phyloP scores from a whole-genome alignment of 176 grass and related monocot genomes.

The Eleusine indica region DNA sequence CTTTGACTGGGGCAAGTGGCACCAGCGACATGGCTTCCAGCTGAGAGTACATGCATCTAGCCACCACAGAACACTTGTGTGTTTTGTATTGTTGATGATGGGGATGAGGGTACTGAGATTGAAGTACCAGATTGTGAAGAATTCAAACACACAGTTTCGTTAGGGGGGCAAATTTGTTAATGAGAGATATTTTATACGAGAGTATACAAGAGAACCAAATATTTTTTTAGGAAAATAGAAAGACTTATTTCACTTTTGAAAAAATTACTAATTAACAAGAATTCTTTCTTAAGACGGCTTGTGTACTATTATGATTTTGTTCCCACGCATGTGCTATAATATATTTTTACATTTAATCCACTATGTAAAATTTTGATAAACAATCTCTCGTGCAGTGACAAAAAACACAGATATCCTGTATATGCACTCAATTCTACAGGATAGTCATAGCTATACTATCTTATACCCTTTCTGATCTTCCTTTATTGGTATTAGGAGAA shows the following conservation, averaged over 20 bases:
- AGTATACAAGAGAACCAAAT: neutral
- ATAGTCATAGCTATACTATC: no score
- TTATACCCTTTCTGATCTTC: no score
- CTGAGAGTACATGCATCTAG: neutral
- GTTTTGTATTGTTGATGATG: neutral
- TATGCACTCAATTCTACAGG: no score
- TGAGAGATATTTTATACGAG: no score
- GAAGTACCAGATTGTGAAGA: neutral
- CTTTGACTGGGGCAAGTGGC: slow-evolving; percentile 26
- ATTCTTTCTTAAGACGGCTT: neutral
- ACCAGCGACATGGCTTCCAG: neutral
- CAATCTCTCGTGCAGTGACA: no score
- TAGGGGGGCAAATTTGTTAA: neutral
- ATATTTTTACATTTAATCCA: neutral
- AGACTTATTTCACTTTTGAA: neutral
- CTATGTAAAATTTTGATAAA: neutral
- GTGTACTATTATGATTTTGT: neutral
- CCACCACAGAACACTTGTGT: neutral
- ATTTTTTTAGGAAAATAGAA: neutral
- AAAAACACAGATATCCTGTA: no score
- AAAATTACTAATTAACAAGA: neutral
- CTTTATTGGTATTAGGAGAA: no score
- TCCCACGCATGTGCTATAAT: no score
- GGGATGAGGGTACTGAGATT: neutral
- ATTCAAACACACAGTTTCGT: neutral